Conservation (phyloP, 2,329 filamentous ascomycete genomes). For the Fusarium sp. region DNA sequence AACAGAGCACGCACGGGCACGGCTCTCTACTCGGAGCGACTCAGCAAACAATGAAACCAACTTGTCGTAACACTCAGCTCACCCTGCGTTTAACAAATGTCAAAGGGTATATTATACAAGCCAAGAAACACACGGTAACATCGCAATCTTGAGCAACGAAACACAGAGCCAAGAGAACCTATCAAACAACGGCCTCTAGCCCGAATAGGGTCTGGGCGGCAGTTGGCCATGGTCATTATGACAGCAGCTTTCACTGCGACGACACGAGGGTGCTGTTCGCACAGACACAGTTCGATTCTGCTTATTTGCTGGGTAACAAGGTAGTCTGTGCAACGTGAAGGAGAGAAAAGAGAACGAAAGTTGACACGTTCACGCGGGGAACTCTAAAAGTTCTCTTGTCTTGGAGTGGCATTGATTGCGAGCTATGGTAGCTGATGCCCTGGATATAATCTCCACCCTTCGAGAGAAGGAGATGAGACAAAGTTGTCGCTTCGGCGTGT, state of each 20-base stretch:
- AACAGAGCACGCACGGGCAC: neutral
- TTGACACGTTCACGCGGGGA: conserved; percentile 15
- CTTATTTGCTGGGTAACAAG: neutral
- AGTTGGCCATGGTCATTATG: conserved; percentile 30
- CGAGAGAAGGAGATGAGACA: neutral
- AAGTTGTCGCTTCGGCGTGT: neutral
- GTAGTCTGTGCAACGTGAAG: neutral
- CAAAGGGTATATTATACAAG: neutral
- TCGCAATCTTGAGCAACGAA: conserved; percentile 26
- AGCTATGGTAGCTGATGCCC: neutral
- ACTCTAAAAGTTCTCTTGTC: neutral
- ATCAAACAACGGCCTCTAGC: conserved; percentile 34
- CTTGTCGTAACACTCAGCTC: conserved; percentile 1
- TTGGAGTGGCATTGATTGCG: neutral
- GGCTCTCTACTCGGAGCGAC: conserved; percentile 2
- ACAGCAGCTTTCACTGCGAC: conserved; percentile 8
- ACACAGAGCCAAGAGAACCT: conserved; percentile 14
- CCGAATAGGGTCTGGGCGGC: conserved; percentile 21
- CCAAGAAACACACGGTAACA: conserved; percentile 17
- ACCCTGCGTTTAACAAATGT: neutral
- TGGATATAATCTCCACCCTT: conserved; percentile 13
- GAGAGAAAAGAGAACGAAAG: neutral
- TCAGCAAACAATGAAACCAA: neutral
- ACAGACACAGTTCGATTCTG: conserved; percentile 20
- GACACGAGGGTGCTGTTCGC: conserved; percentile 16